These are phyloP conservation scores for Isabelozyma pseudorhagii DNA, from an alignment of 805 yeast genomes.

Conservation along the genomic window DNA sequence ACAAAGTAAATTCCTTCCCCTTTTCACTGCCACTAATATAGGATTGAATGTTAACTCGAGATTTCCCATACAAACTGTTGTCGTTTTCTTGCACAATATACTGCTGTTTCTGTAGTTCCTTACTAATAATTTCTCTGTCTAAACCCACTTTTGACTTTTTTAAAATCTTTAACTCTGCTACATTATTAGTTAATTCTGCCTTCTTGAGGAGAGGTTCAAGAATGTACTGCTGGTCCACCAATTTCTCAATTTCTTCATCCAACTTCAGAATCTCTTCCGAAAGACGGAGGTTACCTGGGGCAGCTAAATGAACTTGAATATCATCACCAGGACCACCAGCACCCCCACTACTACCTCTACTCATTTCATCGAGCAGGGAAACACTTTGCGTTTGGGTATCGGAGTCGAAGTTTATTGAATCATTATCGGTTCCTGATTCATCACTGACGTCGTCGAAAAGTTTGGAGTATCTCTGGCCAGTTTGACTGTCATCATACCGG, in stretches of 20 bases:
- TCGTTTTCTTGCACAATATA: constrained; percentile 80
- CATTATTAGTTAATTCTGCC: constrained; percentile 81
- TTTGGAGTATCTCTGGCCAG: constrained; percentile 17
- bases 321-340: constrained; percentile 1
- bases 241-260: constrained; percentile 51
- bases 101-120: constrained; percentile 76
- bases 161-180: constrained; percentile 64
- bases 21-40: constrained; percentile 53
- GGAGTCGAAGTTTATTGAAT: constrained; percentile 23
- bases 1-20: constrained; percentile 62
- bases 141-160: constrained; percentile 65
- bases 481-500: not conserved
- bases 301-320: constrained; percentile 49
- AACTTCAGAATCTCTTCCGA: constrained; percentile 66
- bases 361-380: constrained; percentile 8
- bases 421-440: constrained; percentile 31
- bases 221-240: constrained; percentile 61
- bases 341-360: too few relatives aligned
- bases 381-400: constrained; percentile 15
- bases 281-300: constrained; percentile 66
- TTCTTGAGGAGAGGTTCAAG: constrained; percentile 67
- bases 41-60: constrained; percentile 51
- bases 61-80: constrained; percentile 68
- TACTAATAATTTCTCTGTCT: constrained; percentile 66
- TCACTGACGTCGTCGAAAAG: constrained; percentile 36